These are phyloP conservation scores for Ichthyophthirius multifiliis DNA, from an alignment of 169 alveolate genomes.

Conservation along the genomic window DNA sequence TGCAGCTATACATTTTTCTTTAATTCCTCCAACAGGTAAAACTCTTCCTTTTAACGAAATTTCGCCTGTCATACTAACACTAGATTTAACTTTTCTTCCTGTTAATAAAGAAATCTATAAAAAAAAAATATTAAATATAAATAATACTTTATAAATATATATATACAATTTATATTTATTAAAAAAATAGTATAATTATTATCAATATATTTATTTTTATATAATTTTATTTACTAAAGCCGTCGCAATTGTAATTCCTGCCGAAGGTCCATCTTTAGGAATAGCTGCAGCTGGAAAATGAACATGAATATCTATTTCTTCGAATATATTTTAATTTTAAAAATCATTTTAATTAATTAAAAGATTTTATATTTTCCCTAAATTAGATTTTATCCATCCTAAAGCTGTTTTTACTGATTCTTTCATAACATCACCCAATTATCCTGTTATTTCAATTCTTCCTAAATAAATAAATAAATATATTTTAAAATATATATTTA, in stretches of 20 bases:
- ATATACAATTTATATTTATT: too few relatives aligned
- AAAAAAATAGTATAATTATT: too few relatives aligned
- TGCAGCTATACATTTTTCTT: slow-evolving; percentile 69
- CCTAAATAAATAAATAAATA: neutral
- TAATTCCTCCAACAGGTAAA: slow-evolving; percentile 74
- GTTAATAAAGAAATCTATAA: slow-evolving; percentile 37
- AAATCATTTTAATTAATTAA: neutral
- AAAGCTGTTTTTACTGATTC: slow-evolving; percentile 66
- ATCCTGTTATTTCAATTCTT: slow-evolving; percentile 54
- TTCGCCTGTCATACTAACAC: slow-evolving; percentile 77
- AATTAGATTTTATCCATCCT: slow-evolving; percentile 66
- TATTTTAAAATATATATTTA: slow-evolving; percentile 1
- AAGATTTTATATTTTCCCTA: slow-evolving; percentile 33
- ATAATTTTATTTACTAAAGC: slow-evolving; percentile 66
- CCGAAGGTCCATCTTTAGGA: slow-evolving; percentile 79
- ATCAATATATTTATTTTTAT: too few relatives aligned
- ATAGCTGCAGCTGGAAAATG: slow-evolving; percentile 79
- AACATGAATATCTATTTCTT: slow-evolving; percentile 63
- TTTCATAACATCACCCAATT: slow-evolving; percentile 73
- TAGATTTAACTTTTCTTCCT: slow-evolving; percentile 48
- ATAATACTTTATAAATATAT: neutral
- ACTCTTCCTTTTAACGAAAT: slow-evolving; percentile 61
- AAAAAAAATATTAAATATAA: neutral
- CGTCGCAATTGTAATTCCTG: slow-evolving; percentile 70
- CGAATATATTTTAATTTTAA: slow-evolving; percentile 22